Percentiles rank a stretch among this genome's conserved stretches.
These are phyloP conservation scores for Globisporangium uncinulatum DNA, from an alignment of 352 stramenopile genomes.

Conservation along the genomic window DNA sequence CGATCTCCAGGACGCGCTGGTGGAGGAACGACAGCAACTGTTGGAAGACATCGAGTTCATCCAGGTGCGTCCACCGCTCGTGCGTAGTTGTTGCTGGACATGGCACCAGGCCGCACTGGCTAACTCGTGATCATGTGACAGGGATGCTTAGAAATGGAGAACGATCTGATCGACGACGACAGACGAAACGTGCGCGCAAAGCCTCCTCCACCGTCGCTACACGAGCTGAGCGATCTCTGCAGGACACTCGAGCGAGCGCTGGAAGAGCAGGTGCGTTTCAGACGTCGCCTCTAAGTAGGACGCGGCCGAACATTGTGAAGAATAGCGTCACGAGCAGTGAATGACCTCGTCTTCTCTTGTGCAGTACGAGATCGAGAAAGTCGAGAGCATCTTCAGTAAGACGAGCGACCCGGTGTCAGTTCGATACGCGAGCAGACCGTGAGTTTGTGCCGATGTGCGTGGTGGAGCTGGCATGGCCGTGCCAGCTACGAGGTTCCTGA, in stretches of 20 bases:
- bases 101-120: background rate
- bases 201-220: slow-evolving; percentile 38
- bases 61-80: slow-evolving; percentile 29
- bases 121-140: slow-evolving; percentile 7
- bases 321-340: too few relatives aligned
- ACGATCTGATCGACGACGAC: slow-evolving; percentile 78
- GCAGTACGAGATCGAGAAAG: slow-evolving; percentile 27
- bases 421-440: slow-evolving; percentile 18
- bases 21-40: slow-evolving; percentile 52
- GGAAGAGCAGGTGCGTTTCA: slow-evolving; percentile 36
- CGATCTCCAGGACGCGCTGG: slow-evolving; percentile 47
- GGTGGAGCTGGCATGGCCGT: too few relatives aligned
- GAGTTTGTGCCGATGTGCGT: slow-evolving; percentile 1
- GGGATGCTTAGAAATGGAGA: slow-evolving; percentile 82
- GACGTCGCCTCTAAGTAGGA: too few relatives aligned
- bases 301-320: too few relatives aligned
- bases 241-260: slow-evolving; percentile 58
- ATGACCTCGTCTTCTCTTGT: background rate
- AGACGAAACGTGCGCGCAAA: slow-evolving; percentile 32
- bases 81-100: background rate
- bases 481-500: too few relatives aligned
- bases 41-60: slow-evolving; percentile 85
- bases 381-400: slow-evolving; percentile 40
- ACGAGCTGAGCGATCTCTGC: slow-evolving; percentile 56
- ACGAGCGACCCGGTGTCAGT: slow-evolving; percentile 14